These are phyloP conservation scores for Tetracladium maxilliforme DNA, from an alignment of 2,329 filamentous ascomycete genomes.

Conservation along the genomic window DNA sequence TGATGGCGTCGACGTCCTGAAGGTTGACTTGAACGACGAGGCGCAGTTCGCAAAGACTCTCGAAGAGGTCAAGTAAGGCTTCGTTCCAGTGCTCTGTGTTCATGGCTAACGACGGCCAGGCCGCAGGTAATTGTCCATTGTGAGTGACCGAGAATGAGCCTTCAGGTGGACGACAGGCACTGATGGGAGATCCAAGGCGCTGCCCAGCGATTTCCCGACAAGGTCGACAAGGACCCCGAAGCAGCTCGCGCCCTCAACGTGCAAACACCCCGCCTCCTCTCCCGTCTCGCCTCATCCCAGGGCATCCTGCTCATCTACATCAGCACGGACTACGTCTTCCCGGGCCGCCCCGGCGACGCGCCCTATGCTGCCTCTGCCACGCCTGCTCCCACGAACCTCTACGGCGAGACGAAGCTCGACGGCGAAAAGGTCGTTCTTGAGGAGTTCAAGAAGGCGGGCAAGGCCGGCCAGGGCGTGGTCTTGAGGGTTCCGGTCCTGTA, in stretches of 20 bases:
- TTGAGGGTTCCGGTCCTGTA: conserved; percentile 77
- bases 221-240: conserved; percentile 66
- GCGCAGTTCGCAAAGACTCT: conserved; percentile 32
- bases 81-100: no score
- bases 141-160: background rate
- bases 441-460: conserved; percentile 28
- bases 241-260: conserved; percentile 64
- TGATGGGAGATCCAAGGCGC: conserved; percentile 57
- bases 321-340: conserved; percentile 71
- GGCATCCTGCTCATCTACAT: conserved; percentile 59
- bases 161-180: conserved; percentile 1
- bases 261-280: conserved; percentile 51
- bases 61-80: conserved; percentile 36
- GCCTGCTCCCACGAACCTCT: conserved; percentile 64
- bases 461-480: conserved; percentile 45
- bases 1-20: conserved; percentile 49
- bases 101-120: no score
- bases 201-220: conserved; percentile 77
- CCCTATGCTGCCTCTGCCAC: conserved; percentile 56
- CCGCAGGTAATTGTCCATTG: conserved; percentile 2
- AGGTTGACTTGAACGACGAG: conserved; percentile 14
- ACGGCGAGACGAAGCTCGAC: conserved; percentile 59
- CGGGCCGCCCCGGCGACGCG: conserved; percentile 61
- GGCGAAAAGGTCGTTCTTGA: conserved; percentile 58
- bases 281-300: conserved; percentile 46